Percentiles rank a stretch among this genome's conserved stretches.
phyloP scores from a whole-genome alignment of 345 rosid genomes.

The Iberis pinnata region DNA sequence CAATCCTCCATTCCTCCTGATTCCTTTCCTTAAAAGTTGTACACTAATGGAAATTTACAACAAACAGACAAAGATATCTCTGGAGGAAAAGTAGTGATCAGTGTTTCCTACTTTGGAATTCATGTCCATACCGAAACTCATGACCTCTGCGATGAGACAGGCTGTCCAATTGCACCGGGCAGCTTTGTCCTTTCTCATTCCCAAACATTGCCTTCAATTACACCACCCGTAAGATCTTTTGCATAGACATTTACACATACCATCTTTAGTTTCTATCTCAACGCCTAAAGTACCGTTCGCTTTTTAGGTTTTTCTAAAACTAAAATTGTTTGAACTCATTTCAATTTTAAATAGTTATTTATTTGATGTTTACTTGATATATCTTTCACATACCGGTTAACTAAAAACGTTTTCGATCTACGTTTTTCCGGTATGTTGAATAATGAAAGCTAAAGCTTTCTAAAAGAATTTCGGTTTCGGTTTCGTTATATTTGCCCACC shows the following conservation, averaged over 20 bases:
- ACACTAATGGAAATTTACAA: neutral
- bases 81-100: slow-evolving; percentile 48
- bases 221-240: slow-evolving; percentile 48
- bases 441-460: no score
- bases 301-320: neutral
- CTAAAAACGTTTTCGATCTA: no score
- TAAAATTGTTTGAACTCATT: no score
- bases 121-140: slow-evolving; percentile 49
- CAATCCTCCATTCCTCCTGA: neutral
- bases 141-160: slow-evolving; percentile 50
- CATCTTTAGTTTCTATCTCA: no score
- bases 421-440: no score
- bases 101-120: slow-evolving; percentile 39
- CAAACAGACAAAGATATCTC: slow-evolving; percentile 38
- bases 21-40: neutral
- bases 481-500: no score
- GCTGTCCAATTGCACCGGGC: slow-evolving; percentile 49
- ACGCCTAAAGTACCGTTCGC: neutral
- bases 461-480: no score
- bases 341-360: neutral
- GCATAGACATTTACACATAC: neutral
- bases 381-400: no score
- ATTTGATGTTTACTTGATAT: neutral
- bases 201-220: slow-evolving; percentile 44
- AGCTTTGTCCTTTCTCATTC: slow-evolving; percentile 58